Conservation (phyloP, 495 filamentous ascomycete species). For the Acidomyces sp. region DNA sequence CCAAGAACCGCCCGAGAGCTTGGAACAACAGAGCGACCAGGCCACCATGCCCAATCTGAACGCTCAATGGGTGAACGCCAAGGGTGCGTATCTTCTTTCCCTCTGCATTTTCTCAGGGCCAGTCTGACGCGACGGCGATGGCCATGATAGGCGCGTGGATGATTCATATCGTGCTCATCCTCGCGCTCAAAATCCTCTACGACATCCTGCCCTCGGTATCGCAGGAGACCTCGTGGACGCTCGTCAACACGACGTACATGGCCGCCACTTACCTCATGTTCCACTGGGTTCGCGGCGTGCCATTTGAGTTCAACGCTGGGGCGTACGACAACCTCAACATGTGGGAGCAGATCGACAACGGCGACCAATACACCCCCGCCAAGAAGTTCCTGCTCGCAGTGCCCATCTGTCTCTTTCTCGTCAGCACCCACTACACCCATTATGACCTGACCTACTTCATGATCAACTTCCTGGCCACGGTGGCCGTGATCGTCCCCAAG, state of each 20-base stretch:
- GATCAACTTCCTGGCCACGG: constrained; percentile 85
- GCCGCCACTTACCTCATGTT: constrained; percentile 98
- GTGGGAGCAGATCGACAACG: constrained; percentile 99
- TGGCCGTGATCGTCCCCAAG: constrained; percentile 90
- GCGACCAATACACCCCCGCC: constrained; percentile 92
- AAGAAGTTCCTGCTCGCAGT: constrained; percentile 97
- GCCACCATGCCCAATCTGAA: constrained; percentile 88
- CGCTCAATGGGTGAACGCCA: constrained; percentile 96
- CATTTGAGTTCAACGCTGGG: constrained; percentile 98
- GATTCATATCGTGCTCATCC: constrained; percentile 87
- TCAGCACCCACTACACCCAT: constrained; percentile 97
- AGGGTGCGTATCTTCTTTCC: no score
- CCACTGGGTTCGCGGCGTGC: constrained; percentile 93
- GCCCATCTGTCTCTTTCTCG: constrained; percentile 81
- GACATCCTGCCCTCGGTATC: constrained; percentile 89
- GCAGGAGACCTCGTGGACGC: constrained; percentile 94
- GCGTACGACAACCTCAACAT: constrained; percentile 99
- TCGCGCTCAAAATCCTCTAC: constrained; percentile 83
- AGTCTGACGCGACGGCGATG: no score
- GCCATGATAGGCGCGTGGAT: constrained; percentile 94
- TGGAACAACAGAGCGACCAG: constrained; percentile 94
- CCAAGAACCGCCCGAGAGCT: constrained; percentile 81
- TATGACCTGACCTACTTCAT: constrained; percentile 93
- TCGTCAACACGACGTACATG: constrained; percentile 99
- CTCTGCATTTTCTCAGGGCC: no score